A percentile compares a stretch with the other conserved stretches of the same genome.
Conservation (phyloP, 352 stramenopile genomes). For the Peronospora tabacina region DNA sequence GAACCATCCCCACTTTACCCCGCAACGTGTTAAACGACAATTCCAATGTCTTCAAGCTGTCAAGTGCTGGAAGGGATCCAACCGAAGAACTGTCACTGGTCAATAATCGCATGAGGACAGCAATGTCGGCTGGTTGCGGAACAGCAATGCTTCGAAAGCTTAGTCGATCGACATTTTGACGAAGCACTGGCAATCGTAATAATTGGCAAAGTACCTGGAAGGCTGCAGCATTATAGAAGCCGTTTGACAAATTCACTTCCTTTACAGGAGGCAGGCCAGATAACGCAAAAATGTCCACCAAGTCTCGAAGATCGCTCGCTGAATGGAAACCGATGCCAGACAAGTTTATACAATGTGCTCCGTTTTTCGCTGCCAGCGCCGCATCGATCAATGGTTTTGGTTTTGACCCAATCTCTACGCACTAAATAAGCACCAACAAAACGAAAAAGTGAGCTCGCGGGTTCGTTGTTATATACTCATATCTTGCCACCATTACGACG, state of each 20-base stretch:
- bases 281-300: slow-evolving; percentile 38
- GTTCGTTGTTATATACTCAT: neutral
- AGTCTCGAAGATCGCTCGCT: slow-evolving; percentile 39
- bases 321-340: slow-evolving; percentile 45
- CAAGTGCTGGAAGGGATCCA: slow-evolving; percentile 19
- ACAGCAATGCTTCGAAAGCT: slow-evolving; percentile 42
- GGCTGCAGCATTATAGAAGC: slow-evolving; percentile 50
- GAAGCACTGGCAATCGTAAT: slow-evolving; percentile 31
- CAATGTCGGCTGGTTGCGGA: slow-evolving; percentile 41
- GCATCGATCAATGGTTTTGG: slow-evolving; percentile 36
- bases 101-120: slow-evolving; percentile 33
- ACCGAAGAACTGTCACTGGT: slow-evolving; percentile 2
- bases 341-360: slow-evolving; percentile 39
- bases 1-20: too few species aligned
- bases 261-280: slow-evolving; percentile 30
- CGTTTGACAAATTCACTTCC: slow-evolving; percentile 47
- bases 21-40: slow-evolving; percentile 69
- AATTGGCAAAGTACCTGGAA: slow-evolving; percentile 46
- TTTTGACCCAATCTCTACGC: slow-evolving; percentile 31
- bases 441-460: neutral
- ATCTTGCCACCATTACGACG: neutral
- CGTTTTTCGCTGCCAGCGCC: slow-evolving; percentile 32
- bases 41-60: slow-evolving; percentile 41
- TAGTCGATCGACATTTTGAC: slow-evolving; percentile 29
- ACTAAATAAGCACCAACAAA: slow-evolving; percentile 19